Conservation (phyloP, 495 filamentous ascomycete species). For the Penicillium macrosclerotiorum region DNA sequence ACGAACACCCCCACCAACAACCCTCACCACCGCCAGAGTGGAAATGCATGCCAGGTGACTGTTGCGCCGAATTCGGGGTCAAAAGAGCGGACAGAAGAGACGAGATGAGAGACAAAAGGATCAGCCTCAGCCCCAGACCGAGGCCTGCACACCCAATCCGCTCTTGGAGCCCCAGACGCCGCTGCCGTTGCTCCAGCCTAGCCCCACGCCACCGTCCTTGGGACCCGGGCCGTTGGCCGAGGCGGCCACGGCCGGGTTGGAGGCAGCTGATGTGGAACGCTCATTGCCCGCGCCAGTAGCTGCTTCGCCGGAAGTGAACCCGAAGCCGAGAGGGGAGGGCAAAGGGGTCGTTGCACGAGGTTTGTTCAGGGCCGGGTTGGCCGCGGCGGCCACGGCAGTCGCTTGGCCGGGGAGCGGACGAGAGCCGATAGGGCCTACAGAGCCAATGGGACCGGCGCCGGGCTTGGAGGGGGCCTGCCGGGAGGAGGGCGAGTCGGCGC, state of each 20-base stretch:
- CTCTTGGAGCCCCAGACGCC: conserved; percentile 76
- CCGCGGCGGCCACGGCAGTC: conserved; percentile 40
- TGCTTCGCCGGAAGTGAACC: conserved; percentile 60
- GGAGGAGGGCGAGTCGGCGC: conserved; percentile 77
- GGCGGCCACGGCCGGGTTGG: conserved; percentile 51
- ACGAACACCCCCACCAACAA: too few relatives aligned
- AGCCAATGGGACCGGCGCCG: conserved; percentile 53
- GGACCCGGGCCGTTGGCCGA: conserved; percentile 21
- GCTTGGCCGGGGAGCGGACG: conserved; percentile 59
- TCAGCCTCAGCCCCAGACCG: conserved; percentile 68
- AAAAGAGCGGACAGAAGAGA: background rate
- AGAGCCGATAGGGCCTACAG: conserved; percentile 92
- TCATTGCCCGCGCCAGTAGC: conserved; percentile 48
- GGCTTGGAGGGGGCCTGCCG: conserved; percentile 55
- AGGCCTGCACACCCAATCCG: conserved; percentile 67
- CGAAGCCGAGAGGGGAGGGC: conserved; percentile 78
- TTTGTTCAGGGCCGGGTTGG: conserved; percentile 67
- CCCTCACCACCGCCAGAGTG: background rate
- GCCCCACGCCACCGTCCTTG: conserved; percentile 53
- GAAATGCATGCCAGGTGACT: conserved; percentile 16
- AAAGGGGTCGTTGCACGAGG: conserved; percentile 85
- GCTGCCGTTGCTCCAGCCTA: conserved; percentile 70
- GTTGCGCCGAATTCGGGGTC: too few relatives aligned
- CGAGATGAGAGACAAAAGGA: background rate
- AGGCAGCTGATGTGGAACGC: conserved; percentile 58